Base-by-base conservation (phyloP, 768 basidiomycete species). In the Hericium coralloides region DNA sequence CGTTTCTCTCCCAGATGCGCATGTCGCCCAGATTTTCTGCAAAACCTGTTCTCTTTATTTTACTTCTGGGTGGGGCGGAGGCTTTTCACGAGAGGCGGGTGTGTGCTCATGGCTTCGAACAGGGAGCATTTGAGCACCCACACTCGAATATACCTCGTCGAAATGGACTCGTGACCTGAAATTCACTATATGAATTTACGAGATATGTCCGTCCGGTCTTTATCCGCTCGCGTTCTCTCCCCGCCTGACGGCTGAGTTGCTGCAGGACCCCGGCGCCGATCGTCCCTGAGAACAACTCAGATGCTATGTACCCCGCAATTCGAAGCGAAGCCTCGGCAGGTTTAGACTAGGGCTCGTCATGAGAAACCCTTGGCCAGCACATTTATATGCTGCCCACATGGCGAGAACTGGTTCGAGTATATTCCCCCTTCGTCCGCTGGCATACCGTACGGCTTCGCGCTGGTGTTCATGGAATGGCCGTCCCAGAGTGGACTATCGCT, bases 401-500 rank as follows among this genome's bases (percentile, higher is more conserved):
- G n/a, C 43, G 18, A 20, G 43, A n/a, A 31, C n/a, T 45, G 17
- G 12, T 45, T 18, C 43, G n/a, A 18, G 43, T 45, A 17, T 20
- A 45, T 45, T 45, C 43, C 43, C 43, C 43, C 20, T 20, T 17
- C 15, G 10, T n/a, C 12, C 43, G n/a, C 43, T n/a, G 43, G n/a
- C 43, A n/a, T 20, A 20, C 43, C 43, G 18, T 20, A n/a, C 43
- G 17, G 43, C 38, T 41, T 31, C 2, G 39, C 49, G 52, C 51
- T 38, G 37, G 56, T 15, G 17, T 60, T 20, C 38, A 54, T 38
- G 20, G 26, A 12, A 62, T 62, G 68, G 38, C 72, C 15, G 59
- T 71, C 23, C 75, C 77, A 47, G 77, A 75, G 66, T 78, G 76
- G 77, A 78, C 83, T 14, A 70, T 85, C 37, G 75, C 78, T 50